Conservation (phyloP, 2,329 filamentous ascomycete species). For the Epicoccum nigrum region DNA sequence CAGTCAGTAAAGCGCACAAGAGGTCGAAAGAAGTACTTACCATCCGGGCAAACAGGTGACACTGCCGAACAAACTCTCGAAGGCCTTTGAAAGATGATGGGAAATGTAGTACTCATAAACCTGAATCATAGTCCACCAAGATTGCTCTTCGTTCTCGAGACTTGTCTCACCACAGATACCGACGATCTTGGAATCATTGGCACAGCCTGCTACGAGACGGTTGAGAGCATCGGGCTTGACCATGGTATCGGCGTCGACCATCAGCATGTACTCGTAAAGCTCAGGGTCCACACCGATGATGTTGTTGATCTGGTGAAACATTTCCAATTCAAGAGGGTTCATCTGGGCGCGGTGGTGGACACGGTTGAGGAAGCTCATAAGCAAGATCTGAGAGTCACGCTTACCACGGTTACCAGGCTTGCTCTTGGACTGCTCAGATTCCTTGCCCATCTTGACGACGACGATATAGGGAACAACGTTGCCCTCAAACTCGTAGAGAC, state of each 20-base stretch:
- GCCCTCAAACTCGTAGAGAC: constrained; percentile 95
- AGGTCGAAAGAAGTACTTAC: constrained; percentile 62
- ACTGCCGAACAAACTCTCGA: constrained; percentile 95
- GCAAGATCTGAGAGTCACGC: constrained; percentile 92
- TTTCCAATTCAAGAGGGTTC: constrained; percentile 94
- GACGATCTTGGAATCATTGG: constrained; percentile 93
- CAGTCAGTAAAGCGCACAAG: constrained; percentile 20
- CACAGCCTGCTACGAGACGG: constrained; percentile 87
- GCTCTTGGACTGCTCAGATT: constrained; percentile 86
- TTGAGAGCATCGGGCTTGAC: constrained; percentile 93
- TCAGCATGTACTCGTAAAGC: constrained; percentile 94
- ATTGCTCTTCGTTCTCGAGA: constrained; percentile 91
- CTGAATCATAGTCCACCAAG: constrained; percentile 99
- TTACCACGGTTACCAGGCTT: constrained; percentile 99
- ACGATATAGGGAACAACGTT: constrained; percentile 97
- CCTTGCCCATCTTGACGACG: constrained; percentile 95
- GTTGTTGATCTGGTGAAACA: constrained; percentile 99
- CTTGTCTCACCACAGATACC: constrained; percentile 98
- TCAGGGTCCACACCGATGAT: constrained; percentile 98
- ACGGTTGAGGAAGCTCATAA: constrained; percentile 97
- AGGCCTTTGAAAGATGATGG: constrained; percentile 94
- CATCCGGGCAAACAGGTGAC: constrained; percentile 99
- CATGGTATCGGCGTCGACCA: constrained; percentile 97
- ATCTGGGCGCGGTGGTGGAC: constrained; percentile 94
- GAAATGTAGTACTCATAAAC: constrained; percentile 99